A percentile compares a stretch with the other conserved stretches of the same genome.
Evolutionary conservation across 2,329 filamentous ascomycete genomes (phyloP).

Genomic region (Aspergillus hortae): DNA sequence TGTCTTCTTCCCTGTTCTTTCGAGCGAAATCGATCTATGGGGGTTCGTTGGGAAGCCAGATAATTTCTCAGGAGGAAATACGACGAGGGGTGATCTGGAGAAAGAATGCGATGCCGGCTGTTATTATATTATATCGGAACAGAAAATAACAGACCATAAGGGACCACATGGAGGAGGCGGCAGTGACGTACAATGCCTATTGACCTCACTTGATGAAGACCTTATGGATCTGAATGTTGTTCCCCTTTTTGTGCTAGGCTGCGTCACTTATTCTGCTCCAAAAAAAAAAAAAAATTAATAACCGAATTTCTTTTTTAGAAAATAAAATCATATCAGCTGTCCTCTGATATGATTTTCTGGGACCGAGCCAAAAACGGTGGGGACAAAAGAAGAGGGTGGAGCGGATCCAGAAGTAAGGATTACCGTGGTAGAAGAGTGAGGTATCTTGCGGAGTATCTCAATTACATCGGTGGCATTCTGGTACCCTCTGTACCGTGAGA

Average conservation of each 20-base stretch:
- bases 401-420: slow-evolving; percentile 6
- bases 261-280: slow-evolving; percentile 1
- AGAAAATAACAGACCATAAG: slow-evolving; percentile 5
- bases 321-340: slow-evolving; percentile 2
- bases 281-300: not conserved
- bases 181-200: slow-evolving; percentile 16
- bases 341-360: slow-evolving; percentile 20
- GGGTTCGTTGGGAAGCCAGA: not conserved
- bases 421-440: not conserved
- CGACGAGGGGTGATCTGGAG: slow-evolving; percentile 12
- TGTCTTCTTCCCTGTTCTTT: no score
- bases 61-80: not conserved
- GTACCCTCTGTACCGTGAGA: no score
- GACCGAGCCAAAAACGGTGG: slow-evolving; percentile 16
- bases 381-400: slow-evolving; percentile 11
- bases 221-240: not conserved
- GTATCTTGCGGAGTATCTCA: no score
- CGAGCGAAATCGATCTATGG: not conserved
- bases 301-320: not conserved
- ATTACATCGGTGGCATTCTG: not conserved
- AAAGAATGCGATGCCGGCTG: slow-evolving; percentile 13
- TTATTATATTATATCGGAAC: slow-evolving; percentile 15
- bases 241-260: slow-evolving; percentile 7
- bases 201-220: not conserved
- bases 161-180: slow-evolving; percentile 15